These are phyloP conservation scores for Rubia peregrina DNA, from an alignment of 305 asterid genomes.

Conservation along the genomic window DNA sequence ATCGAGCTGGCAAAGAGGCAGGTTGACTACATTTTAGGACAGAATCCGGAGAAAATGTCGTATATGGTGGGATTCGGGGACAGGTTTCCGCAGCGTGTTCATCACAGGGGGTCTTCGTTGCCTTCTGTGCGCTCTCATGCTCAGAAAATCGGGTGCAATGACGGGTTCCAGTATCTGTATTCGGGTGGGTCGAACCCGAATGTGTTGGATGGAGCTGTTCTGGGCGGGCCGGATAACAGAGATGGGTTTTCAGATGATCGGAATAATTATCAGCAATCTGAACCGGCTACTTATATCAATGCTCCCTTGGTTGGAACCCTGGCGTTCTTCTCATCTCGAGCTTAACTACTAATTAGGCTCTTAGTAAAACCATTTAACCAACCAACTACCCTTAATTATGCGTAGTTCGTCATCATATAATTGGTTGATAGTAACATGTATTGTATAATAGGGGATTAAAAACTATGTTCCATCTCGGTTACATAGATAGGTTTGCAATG, in stretches of 20 bases:
- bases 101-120: conserved; percentile 79
- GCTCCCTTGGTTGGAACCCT: conserved; percentile 69
- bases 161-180: conserved; percentile 43
- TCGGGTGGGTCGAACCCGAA: conserved; percentile 58
- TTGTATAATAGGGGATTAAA: too few relatives aligned
- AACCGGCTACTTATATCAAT: conserved; percentile 72
- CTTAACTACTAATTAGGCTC: background rate
- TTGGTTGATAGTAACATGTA: background rate
- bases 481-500: too few relatives aligned
- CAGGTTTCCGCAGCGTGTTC: conserved; percentile 55
- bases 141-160: conserved; percentile 36
- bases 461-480: too few relatives aligned
- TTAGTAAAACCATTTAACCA: background rate
- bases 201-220: conserved; percentile 50
- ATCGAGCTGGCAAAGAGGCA: conserved; percentile 49
- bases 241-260: conserved; percentile 57
- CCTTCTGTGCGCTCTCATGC: conserved; percentile 50
- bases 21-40: conserved; percentile 73
- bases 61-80: conserved; percentile 81
- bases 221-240: conserved; percentile 67
- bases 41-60: conserved; percentile 59
- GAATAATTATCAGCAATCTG: conserved; percentile 59
- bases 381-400: background rate
- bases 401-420: background rate
- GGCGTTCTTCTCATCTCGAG: conserved; percentile 51